A percentile compares a stretch with the other conserved stretches of the same genome.
phyloP scores from a whole-genome alignment of 108 stramenopile species.

The Skeletonema costatum region DNA sequence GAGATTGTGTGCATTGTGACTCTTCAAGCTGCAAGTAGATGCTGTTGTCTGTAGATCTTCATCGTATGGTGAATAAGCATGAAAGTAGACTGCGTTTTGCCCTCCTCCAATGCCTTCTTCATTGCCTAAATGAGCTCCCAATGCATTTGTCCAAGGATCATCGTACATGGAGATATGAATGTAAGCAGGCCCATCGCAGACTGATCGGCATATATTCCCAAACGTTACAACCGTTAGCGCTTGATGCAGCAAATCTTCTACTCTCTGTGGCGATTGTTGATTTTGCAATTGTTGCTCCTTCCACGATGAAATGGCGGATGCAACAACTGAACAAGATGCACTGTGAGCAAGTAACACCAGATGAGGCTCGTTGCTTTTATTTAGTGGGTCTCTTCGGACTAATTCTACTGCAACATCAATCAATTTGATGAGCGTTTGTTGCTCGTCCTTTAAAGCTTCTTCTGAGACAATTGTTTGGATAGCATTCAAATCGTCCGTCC shows the following conservation, averaged over 20 bases:
- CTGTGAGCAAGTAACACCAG: not conserved
- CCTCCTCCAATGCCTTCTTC: slow-evolving; percentile 26
- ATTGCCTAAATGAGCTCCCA: slow-evolving; percentile 19
- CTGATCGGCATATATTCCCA: not conserved
- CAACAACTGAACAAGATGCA: not conserved
- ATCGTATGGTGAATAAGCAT: slow-evolving; percentile 34
- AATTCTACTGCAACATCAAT: slow-evolving; percentile 1
- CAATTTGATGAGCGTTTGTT: not conserved
- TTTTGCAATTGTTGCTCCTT: not conserved
- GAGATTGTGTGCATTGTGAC: slow-evolving; percentile 26
- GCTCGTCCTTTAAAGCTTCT: not conserved
- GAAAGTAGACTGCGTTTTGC: slow-evolving; percentile 34
- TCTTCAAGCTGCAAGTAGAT: not conserved
- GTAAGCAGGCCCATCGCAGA: slow-evolving; percentile 37
- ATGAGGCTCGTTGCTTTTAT: not conserved
- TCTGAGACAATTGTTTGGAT: not conserved
- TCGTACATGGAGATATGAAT: slow-evolving; percentile 46
- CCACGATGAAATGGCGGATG: not conserved
- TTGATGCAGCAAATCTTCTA: slow-evolving; percentile 19
- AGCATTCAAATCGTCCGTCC: not conserved
- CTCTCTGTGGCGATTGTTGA: not conserved
- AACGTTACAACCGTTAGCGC: slow-evolving; percentile 43
- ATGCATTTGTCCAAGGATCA: slow-evolving; percentile 14
- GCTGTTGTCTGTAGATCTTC: not conserved
- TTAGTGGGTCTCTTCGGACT: not conserved